phyloP scores from a whole-genome alignment of 768 basidiomycete species.

The Kwoniella heveanensis region DNA sequence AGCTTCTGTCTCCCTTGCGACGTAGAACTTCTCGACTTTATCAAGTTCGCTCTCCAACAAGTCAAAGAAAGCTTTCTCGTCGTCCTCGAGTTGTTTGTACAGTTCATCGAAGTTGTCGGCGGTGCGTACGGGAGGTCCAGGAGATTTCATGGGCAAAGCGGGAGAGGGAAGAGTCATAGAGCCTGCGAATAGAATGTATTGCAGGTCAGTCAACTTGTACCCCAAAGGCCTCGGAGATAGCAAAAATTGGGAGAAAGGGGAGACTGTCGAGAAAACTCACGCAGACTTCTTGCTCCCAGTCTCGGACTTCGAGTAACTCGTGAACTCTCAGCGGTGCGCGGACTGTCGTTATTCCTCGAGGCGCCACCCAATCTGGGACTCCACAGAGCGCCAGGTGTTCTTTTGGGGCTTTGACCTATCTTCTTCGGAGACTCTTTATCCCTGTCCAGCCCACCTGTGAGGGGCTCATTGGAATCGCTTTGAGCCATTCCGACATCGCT shows the following conservation, averaged over 20 bases:
- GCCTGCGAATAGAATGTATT: slow-evolving; percentile 13
- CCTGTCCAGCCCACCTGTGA: background rate
- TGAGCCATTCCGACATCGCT: slow-evolving; percentile 7
- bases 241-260: background rate
- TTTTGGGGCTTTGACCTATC: background rate
- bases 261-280: slow-evolving; percentile 21
- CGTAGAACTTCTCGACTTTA: slow-evolving; percentile 83
- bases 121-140: slow-evolving; percentile 22
- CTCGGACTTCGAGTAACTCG: slow-evolving; percentile 15
- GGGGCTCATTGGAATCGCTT: slow-evolving; percentile 7
- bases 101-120: slow-evolving; percentile 54
- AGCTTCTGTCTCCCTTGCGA: slow-evolving; percentile 68
- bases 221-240: too few species aligned
- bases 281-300: slow-evolving; percentile 26
- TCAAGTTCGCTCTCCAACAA: slow-evolving; percentile 75
- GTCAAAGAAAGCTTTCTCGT: slow-evolving; percentile 73
- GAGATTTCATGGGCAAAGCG: slow-evolving; percentile 13
- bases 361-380: slow-evolving; percentile 10
- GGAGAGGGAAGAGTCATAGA: slow-evolving; percentile 36
- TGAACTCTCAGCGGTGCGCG: background rate
- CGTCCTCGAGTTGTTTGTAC: slow-evolving; percentile 63
- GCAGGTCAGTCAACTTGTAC: background rate
- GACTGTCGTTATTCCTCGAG: background rate
- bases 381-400: background rate
- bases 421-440: background rate